These are phyloP conservation scores for Ogataea nakhonphanomensis DNA, from an alignment of 805 yeast species.

Conservation along the genomic window DNA sequence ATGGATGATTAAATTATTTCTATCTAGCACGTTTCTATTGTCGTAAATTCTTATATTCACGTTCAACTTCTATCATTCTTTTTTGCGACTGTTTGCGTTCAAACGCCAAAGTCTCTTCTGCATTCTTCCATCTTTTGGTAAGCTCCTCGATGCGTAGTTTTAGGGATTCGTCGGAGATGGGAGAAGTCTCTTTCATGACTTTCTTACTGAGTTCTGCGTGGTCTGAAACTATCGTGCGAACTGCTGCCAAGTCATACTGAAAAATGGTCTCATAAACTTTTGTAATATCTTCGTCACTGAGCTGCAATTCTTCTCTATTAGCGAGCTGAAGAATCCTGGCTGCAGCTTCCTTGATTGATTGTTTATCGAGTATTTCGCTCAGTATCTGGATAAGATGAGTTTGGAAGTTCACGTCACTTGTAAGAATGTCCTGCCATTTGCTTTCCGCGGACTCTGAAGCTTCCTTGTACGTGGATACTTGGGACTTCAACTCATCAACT, in stretches of 20 bases:
- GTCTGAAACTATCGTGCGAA: constrained; percentile 54
- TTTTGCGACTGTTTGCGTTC: constrained; percentile 55
- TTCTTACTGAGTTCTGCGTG: constrained; percentile 36
- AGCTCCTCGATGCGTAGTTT: constrained; percentile 56
- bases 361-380: constrained; percentile 53
- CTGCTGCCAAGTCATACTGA: constrained; percentile 57
- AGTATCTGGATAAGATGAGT: constrained; percentile 49
- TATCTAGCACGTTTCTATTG: constrained; percentile 5
- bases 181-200: constrained; percentile 1
- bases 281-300: constrained; percentile 27
- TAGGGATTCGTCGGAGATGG: constrained; percentile 20
- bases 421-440: constrained; percentile 16
- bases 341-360: constrained; percentile 57
- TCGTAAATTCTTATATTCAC: constrained; percentile 40
- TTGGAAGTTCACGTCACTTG: constrained; percentile 42
- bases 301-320: constrained; percentile 25
- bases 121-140: constrained; percentile 63
- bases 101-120: constrained; percentile 63
- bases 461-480: constrained; percentile 32
- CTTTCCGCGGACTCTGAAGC: constrained; percentile 11
- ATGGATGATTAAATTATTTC: constrained; percentile 31
- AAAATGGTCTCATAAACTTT: constrained; percentile 34
- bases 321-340: constrained; percentile 44
- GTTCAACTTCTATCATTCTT: constrained; percentile 51
- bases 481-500: constrained; percentile 34